Evolutionary conservation across 2,329 filamentous ascomycete species (phyloP).

Genomic region (Pseudogymnoascus sp.): DNA sequence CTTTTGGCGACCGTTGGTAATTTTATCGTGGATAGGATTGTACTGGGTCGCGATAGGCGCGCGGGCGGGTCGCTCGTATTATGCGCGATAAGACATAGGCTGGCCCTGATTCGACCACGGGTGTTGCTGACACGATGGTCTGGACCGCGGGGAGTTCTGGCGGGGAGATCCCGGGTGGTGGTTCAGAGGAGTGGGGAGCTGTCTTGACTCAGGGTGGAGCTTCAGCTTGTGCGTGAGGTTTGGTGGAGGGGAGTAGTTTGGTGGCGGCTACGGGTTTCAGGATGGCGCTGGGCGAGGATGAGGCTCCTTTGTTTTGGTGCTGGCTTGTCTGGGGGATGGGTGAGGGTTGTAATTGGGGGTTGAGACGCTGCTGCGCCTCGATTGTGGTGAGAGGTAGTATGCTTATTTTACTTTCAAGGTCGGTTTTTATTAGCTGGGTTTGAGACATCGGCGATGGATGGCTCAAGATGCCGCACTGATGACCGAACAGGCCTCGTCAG

Average conservation of each 20-base stretch:
- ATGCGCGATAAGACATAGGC: background rate
- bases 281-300: no score
- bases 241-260: no score
- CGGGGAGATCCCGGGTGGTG: no score
- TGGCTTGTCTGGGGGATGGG: no score
- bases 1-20: background rate
- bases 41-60: background rate
- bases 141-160: background rate
- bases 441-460: background rate
- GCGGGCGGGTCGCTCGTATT: background rate
- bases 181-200: no score
- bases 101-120: background rate
- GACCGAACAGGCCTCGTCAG: background rate
- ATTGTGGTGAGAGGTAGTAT: no score
- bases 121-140: background rate
- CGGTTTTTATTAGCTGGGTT: background rate
- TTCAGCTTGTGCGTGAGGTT: background rate
- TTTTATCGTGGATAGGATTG: background rate
- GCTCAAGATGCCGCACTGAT: background rate
- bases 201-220: background rate
- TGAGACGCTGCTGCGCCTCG: no score
- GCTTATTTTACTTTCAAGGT: background rate
- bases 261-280: no score
- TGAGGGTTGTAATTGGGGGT: no score
- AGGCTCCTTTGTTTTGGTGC: no score